Base-by-base conservation (phyloP, 225 moss, liverwort and hornwort genomes). In the Ulota crispa region DNA sequence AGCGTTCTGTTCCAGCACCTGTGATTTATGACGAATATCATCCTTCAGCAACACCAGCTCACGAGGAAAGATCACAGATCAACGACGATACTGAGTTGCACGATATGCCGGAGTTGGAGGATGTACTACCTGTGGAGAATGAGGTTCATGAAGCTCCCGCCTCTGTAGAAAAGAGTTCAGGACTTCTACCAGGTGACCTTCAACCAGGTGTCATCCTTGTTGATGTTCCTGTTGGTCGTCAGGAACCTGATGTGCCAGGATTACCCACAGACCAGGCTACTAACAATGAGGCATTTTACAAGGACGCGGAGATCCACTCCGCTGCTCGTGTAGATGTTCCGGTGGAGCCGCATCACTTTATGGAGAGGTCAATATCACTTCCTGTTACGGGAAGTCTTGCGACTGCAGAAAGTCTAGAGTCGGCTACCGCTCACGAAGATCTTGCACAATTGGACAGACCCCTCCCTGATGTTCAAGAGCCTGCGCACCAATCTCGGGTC, bases 61-160 rank as follows among this genome's bases (percentile, higher is more conserved):
- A 71, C 16, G 83, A 88, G 68, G 72, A 77, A 41, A 47, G 39
- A 57, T 54, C 65, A 43, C 62, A 68, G 66, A 3, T 81, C 39
- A 68, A 78, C 62, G 77, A 83, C 43, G 83, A 85, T 47, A 52
- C 55, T 50, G 90, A 88, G 70, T 70, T 77, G 69, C 84, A 82
- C 36, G 84, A 80, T 55, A 77, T 88, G 30, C 90, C 90, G 30
- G 88, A 88, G 68, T 86, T 86, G 77, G 88, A 88, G 80, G 86
- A 90, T 77, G 50, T 86, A 16, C 20, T 64, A 73, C 85, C 80
- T 50, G 69, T 72, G 47, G 78, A 82, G 66, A 53, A 59, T 27
- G 75, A 61, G 66, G 64, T 15, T 80, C 73, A 5, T 53, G 84
- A 80, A 68, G 42, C 54, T 69, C 75, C 75, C 72, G 62, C 63